These are phyloP conservation scores for Oxytropis ochrocephala DNA, from an alignment of 306 rosid genomes.

Conservation along the genomic window DNA sequence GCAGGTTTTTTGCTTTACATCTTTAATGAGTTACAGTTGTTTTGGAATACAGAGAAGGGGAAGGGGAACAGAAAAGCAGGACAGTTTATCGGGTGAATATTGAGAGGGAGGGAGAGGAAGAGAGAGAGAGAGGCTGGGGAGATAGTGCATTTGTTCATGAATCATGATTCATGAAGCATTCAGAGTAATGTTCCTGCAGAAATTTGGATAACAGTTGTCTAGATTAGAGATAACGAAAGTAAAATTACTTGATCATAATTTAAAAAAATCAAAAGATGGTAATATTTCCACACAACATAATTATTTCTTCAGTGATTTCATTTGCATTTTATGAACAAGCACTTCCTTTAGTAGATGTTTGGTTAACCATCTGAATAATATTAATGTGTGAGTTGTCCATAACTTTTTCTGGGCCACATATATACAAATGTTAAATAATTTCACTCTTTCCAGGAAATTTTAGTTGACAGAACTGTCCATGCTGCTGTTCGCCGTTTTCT, in stretches of 20 bases:
- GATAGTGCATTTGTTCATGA: conserved; percentile 4
- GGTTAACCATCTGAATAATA: conserved; percentile 1
- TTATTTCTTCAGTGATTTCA: not conserved
- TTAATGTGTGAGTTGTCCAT: not conserved
- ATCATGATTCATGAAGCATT: conserved; percentile 16
- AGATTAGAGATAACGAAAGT: conserved; percentile 7
- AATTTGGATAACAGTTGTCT: conserved; percentile 6
- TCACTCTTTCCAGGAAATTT: conserved; percentile 63
- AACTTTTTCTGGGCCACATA: conserved; percentile 3
- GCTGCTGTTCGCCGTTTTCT: conserved; percentile 73
- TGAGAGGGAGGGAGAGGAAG: not conserved
- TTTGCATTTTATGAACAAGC: not conserved
- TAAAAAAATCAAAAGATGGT: conserved; percentile 6
- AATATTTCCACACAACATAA: conserved; percentile 1
- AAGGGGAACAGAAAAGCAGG: not conserved
- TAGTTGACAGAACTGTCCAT: conserved; percentile 92
- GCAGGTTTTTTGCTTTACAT: not conserved
- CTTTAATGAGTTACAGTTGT: not conserved
- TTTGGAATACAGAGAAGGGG: not conserved
- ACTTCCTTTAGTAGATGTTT: conserved; percentile 6
- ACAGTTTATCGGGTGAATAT: not conserved
- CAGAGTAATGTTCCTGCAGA: conserved; percentile 7
- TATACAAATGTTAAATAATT: conserved; percentile 5
- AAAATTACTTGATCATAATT: not conserved
- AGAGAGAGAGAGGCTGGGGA: not conserved